A percentile compares a stretch with the other conserved stretches of the same genome.
Evolutionary conservation across 331 rosid genomes (phyloP).

Genomic region (Quercus lobata): DNA sequence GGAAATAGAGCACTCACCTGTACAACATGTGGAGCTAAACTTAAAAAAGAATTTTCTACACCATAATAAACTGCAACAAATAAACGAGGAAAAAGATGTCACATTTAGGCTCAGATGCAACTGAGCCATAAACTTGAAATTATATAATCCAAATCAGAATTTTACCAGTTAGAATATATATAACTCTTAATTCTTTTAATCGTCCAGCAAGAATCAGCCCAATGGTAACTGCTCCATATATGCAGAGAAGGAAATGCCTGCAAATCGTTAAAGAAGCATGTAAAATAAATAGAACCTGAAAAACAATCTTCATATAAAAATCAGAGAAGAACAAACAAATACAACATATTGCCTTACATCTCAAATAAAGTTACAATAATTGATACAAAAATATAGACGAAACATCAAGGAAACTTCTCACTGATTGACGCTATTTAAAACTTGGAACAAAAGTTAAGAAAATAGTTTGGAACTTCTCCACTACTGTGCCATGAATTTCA

Average conservation of each 20-base stretch:
- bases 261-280: too few species aligned
- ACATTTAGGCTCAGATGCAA: conserved; percentile 27
- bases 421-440: background rate
- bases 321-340: too few species aligned
- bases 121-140: background rate
- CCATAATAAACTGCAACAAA: conserved; percentile 73
- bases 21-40: conserved; percentile 75
- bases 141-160: conserved; percentile 3
- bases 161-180: conserved; percentile 71
- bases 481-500: background rate
- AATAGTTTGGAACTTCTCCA: background rate
- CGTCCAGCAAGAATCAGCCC: conserved; percentile 76
- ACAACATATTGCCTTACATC: too few species aligned
- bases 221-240: conserved; percentile 12
- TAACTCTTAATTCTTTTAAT: conserved; percentile 58
- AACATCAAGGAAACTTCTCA: too few species aligned
- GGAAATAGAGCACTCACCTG: conserved; percentile 43
- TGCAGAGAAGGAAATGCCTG: too few species aligned
- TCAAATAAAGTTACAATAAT: too few species aligned
- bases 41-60: conserved; percentile 32
- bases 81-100: conserved; percentile 14
- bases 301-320: too few species aligned
- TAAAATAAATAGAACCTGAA: too few species aligned
- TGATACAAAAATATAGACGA: too few species aligned
- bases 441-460: background rate